Evolutionary conservation across 768 basidiomycete genomes (phyloP), one percentile per base, ranked within the genome.

Genomic region (Suillus tomentosus): DNA sequence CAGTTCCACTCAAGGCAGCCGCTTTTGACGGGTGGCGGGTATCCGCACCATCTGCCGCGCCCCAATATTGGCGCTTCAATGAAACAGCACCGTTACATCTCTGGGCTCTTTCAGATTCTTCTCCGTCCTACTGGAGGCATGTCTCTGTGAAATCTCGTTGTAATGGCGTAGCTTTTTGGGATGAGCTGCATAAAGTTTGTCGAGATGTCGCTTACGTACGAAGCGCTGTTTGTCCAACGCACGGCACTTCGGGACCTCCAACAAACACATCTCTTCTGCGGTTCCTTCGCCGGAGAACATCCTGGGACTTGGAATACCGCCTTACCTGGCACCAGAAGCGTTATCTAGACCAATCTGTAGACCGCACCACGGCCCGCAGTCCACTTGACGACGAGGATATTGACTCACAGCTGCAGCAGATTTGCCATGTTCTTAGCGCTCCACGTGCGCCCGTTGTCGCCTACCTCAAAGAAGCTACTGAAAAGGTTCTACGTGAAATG

Each of bases 301-400:
- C 87, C 2, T 94, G 92, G 92, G 81, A 77, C 39, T 71, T 81
- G 15, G 72, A 79, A 6, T 93, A 92, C 69, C 77, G 81, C 62
- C 74, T 94, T 55, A 85, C 88, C 0, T 87, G 84, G 82, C 82
- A 85, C 71, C 92, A 94, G 73, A 83, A 78, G 47, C 84, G 84
- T 62, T 92, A 87, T 74, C 75, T 94, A 66, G 80, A 79, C 48
- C 81, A 80, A 62, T 84, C 81, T 61, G 73, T 85, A 15, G 80
- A 85, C 62, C 66, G 72, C 22, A 65, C 74, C 5, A 79, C 78
- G 1, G 80, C 76, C 13, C 68, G 72, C 14, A 86, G 83, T 0
- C 83, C 87, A 3, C 71, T 88, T 39, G 79, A 87, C 63, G 79
- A 82, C 56, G 73, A 77, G 27, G 82, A 85, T 51, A 77, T 72